Evolutionary conservation across 2,329 filamentous ascomycete genomes (phyloP).

Genomic region (Aureobasidium uvarum): DNA sequence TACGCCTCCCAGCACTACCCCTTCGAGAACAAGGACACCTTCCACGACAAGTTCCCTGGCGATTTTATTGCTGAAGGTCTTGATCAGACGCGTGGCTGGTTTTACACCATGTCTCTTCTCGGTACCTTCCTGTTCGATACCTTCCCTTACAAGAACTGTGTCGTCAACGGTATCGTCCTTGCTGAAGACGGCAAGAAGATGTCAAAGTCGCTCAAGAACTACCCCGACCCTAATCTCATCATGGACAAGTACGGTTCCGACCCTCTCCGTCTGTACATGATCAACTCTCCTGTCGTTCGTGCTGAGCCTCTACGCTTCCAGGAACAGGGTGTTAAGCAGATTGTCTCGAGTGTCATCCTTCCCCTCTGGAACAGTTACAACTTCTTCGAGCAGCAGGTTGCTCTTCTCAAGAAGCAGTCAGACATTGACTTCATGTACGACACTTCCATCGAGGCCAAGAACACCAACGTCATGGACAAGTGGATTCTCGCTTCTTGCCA

Average conservation of each 20-base stretch:
- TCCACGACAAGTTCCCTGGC: conserved; percentile 78
- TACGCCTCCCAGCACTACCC: conserved; percentile 90
- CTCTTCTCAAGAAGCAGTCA: conserved; percentile 81
- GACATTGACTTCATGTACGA: conserved; percentile 76
- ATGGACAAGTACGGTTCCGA: conserved; percentile 90
- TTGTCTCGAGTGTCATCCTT: conserved; percentile 85
- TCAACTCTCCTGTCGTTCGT: conserved; percentile 92
- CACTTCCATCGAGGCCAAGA: conserved; percentile 68
- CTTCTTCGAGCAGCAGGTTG: conserved; percentile 88
- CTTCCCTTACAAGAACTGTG: conserved; percentile 88
- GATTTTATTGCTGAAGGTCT: conserved; percentile 94
- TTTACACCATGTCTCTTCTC: conserved; percentile 86
- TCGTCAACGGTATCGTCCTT: conserved; percentile 93
- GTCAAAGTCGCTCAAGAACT: conserved; percentile 96
- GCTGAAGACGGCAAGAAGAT: conserved; percentile 98
- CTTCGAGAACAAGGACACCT: conserved; percentile 77
- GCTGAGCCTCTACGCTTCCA: conserved; percentile 90
- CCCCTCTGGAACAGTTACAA: conserved; percentile 97
- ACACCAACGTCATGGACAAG: conserved; percentile 90
- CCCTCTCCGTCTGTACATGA: conserved; percentile 89
- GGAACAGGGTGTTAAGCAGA: conserved; percentile 88
- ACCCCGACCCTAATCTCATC: conserved; percentile 79
- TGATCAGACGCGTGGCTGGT: conserved; percentile 95
- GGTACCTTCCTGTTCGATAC: conserved; percentile 83
- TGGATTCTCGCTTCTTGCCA: conserved; percentile 95